Conservation (phyloP, 495 filamentous ascomycete genomes). For the Penicillium argentinense region DNA sequence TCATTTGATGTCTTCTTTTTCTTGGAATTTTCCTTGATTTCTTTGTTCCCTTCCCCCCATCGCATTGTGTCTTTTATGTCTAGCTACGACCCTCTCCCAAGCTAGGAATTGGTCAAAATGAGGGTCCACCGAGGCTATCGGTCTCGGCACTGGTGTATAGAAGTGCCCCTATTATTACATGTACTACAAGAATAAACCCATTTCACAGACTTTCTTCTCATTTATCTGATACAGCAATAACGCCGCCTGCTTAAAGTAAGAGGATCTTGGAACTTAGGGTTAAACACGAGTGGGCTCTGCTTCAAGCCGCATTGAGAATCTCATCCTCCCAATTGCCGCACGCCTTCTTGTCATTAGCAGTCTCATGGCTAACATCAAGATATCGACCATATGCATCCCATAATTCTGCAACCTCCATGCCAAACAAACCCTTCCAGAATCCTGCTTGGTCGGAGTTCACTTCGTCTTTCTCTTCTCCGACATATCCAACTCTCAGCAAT, state of each 20-base stretch:
- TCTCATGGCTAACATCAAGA: conserved; percentile 33
- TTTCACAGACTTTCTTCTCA: conserved; percentile 7
- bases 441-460: conserved; percentile 31
- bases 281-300: background rate
- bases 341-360: background rate
- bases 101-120: conserved; percentile 16
- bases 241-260: no score
- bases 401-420: conserved; percentile 60
- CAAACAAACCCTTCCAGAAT: conserved; percentile 75
- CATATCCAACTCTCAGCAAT: conserved; percentile 54
- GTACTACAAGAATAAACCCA: conserved; percentile 27
- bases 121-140: conserved; percentile 6
- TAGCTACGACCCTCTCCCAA: conserved; percentile 16
- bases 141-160: conserved; percentile 24
- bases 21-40: conserved; percentile 20
- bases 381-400: conserved; percentile 69
- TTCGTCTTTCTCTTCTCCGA: conserved; percentile 32
- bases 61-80: conserved; percentile 13
- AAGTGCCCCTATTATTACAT: conserved; percentile 21
- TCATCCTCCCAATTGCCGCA: conserved; percentile 33
- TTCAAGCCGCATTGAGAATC: conserved; percentile 23
- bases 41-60: conserved; percentile 7
- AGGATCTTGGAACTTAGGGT: no score
- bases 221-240: background rate
- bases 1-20: conserved; percentile 37